phyloP scores from a whole-genome alignment of 768 basidiomycete genomes.

The Fistulinella prunicolor region DNA sequence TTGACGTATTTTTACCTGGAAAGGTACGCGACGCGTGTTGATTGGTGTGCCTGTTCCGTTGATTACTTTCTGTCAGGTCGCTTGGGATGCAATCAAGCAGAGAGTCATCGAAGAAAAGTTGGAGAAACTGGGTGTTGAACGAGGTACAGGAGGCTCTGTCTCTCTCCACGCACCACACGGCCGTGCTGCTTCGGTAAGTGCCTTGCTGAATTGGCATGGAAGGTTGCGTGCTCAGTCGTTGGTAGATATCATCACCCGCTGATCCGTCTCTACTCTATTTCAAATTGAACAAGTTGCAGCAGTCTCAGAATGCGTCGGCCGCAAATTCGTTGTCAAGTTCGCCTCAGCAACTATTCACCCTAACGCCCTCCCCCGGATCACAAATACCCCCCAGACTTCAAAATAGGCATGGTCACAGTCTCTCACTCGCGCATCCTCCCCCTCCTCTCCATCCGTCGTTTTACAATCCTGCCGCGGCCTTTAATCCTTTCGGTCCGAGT shows the following conservation, averaged over 20 bases:
- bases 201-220: constrained; percentile 21
- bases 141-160: constrained; percentile 47
- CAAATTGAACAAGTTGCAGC: constrained; percentile 82
- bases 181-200: constrained; percentile 77
- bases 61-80: constrained; percentile 41
- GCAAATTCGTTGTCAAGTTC: constrained; percentile 58
- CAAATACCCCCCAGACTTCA: constrained; percentile 37
- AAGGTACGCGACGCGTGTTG: constrained; percentile 47
- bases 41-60: constrained; percentile 2
- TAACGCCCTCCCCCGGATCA: constrained; percentile 52
- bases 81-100: constrained; percentile 74
- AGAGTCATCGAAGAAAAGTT: constrained; percentile 78
- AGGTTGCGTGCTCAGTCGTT: constrained; percentile 2
- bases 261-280: constrained; percentile 79
- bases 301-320: constrained; percentile 54
- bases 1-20: constrained; percentile 82
- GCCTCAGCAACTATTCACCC: constrained; percentile 56
- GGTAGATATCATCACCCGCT: constrained; percentile 85
- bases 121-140: constrained; percentile 76
- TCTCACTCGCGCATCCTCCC: constrained; percentile 67
- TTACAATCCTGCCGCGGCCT: constrained; percentile 39
- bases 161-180: constrained; percentile 74
- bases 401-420: constrained; percentile 67
- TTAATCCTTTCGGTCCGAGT: constrained; percentile 65
- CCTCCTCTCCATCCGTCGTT: constrained; percentile 32